Conservation (phyloP, 2,329 filamentous ascomycete species). For the Microdochium trichocladiopsis region DNA sequence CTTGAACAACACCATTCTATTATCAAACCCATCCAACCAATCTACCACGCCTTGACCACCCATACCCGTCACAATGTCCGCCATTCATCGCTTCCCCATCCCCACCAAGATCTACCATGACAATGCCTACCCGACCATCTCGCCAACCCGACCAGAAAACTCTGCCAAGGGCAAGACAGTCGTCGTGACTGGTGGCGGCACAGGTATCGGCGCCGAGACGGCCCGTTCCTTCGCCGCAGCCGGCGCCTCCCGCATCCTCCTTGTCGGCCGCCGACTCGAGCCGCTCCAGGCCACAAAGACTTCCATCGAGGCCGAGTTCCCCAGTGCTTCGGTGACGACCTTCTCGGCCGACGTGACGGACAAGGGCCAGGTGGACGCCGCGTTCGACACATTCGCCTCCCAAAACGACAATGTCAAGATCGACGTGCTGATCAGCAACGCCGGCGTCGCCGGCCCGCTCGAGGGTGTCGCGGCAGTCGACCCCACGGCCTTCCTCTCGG, state of each 20-base stretch:
- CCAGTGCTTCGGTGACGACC: constrained; percentile 22
- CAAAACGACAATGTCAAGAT: constrained; percentile 13
- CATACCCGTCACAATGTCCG: too few relatives aligned
- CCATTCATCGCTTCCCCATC: constrained; percentile 9
- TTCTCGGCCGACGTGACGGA: constrained; percentile 23
- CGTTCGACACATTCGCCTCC: constrained; percentile 20
- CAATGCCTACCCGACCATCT: constrained; percentile 25
- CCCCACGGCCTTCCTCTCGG: constrained; percentile 22
- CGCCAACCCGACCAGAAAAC: constrained; percentile 29
- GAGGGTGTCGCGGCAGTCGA: constrained; percentile 18
- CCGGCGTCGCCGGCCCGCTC: constrained; percentile 19
- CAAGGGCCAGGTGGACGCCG: constrained; percentile 19
- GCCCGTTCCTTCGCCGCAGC: constrained; percentile 33
- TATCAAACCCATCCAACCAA: too few relatives aligned
- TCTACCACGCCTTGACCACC: too few relatives aligned
- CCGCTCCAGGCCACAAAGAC: constrained; percentile 27
- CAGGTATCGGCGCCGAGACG: constrained; percentile 35
- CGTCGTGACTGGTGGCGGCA: constrained; percentile 34
- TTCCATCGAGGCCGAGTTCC: constrained; percentile 22
- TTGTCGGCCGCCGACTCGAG: constrained; percentile 31
- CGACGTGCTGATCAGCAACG: constrained; percentile 31
- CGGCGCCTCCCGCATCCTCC: constrained; percentile 31
- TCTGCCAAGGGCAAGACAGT: constrained; percentile 29
- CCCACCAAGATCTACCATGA: constrained; percentile 28
- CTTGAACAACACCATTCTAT: too few relatives aligned